phyloP scores from a whole-genome alignment of 176 grass and related monocot species.

The Areca catechu region DNA sequence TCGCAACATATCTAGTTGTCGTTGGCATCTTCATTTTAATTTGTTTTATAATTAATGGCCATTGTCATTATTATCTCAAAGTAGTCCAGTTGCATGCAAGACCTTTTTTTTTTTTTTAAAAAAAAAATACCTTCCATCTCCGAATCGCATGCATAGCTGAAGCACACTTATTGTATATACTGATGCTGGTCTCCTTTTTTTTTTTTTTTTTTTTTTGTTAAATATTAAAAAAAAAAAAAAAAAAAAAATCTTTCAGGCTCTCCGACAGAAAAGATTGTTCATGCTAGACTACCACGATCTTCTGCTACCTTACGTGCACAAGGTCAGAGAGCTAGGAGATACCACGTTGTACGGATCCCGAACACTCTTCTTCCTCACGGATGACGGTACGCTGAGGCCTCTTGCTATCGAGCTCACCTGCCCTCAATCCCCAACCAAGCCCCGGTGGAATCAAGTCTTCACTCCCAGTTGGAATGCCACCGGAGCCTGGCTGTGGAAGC shows the following conservation, averaged over 20 bases:
- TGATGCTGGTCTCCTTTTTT: no score
- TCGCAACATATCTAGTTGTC: no score
- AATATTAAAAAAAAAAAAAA: no score
- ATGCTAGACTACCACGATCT: conserved; percentile 85
- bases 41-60: no score
- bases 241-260: no score
- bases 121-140: no score
- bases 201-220: neutral
- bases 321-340: conserved; percentile 30
- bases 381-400: conserved; percentile 37
- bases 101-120: no score
- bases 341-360: conserved; percentile 60
- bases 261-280: conserved; percentile 50
- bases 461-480: conserved; percentile 43
- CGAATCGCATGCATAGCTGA: no score
- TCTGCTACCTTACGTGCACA: conserved; percentile 60
- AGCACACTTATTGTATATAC: no score
- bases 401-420: conserved; percentile 69
- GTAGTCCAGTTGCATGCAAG: no score
- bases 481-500: conserved; percentile 67
- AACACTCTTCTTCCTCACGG: conserved; percentile 55
- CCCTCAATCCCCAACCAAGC: conserved; percentile 42
- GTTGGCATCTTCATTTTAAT: no score
- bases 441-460: conserved; percentile 52
- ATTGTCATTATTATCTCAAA: no score